A percentile compares a stretch with the other conserved stretches of the same genome.
Evolutionary conservation across 2,329 filamentous ascomycete genomes (phyloP).

Genomic region (Fusarium pseudoanthophilum): DNA sequence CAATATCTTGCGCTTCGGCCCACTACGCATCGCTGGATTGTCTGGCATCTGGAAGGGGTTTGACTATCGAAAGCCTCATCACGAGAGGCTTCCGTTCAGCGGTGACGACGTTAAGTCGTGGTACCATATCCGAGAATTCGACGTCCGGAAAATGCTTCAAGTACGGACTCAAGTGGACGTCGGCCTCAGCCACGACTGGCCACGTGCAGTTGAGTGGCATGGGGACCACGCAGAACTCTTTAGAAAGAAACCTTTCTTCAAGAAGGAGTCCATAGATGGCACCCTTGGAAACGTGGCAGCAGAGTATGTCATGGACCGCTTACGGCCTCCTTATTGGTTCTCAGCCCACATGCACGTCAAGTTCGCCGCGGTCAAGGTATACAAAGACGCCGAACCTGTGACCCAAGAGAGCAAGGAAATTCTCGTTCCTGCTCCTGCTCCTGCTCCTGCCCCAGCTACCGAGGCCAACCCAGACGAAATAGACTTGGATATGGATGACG

Average conservation of each 20-base stretch:
- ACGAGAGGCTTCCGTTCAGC: constrained; percentile 87
- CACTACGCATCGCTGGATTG: constrained; percentile 86
- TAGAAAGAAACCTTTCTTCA: constrained; percentile 77
- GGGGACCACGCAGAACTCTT: constrained; percentile 79
- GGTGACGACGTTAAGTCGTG: constrained; percentile 79
- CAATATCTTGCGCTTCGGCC: constrained; percentile 85
- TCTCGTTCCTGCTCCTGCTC: neutral
- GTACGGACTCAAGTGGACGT: constrained; percentile 89
- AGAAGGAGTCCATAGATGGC: constrained; percentile 78
- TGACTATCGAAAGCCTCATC: constrained; percentile 85
- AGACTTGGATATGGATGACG: constrained; percentile 72
- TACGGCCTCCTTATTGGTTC: constrained; percentile 91
- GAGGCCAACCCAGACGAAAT: constrained; percentile 74
- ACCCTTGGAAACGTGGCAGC: constrained; percentile 84
- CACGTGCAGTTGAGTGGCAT: constrained; percentile 80
- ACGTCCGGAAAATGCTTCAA: constrained; percentile 89
- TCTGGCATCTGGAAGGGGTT: constrained; percentile 96
- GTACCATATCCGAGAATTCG: constrained; percentile 90
- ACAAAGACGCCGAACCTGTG: constrained; percentile 54
- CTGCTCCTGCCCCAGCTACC: constrained; percentile 12
- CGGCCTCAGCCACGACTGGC: constrained; percentile 96
- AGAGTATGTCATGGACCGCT: constrained; percentile 79
- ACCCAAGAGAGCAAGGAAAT: constrained; percentile 19
- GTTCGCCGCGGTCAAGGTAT: constrained; percentile 76
- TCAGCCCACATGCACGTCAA: constrained; percentile 93